phyloP scores from a whole-genome alignment of 495 filamentous ascomycete species.

The Hypoxylon perforatum region DNA sequence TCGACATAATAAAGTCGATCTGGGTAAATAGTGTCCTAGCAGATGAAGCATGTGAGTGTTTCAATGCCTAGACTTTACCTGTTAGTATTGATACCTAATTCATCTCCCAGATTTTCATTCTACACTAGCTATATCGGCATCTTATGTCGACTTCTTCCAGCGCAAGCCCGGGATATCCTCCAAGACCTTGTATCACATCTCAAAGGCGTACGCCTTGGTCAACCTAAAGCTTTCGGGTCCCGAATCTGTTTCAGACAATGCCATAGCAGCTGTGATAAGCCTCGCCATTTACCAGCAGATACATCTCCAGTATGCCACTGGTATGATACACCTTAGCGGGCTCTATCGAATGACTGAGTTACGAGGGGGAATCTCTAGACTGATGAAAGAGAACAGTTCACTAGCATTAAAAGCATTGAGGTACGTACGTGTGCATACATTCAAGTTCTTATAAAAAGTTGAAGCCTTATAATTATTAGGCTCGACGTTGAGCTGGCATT shows the following conservation, averaged over 20 bases:
- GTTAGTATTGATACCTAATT: background rate
- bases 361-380: constrained; percentile 40
- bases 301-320: constrained; percentile 35
- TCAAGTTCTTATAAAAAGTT: background rate
- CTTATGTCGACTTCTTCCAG: constrained; percentile 22
- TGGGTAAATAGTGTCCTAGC: constrained; percentile 38
- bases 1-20: constrained; percentile 19
- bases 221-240: constrained; percentile 36
- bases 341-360: constrained; percentile 40
- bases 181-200: constrained; percentile 31
- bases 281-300: constrained; percentile 41
- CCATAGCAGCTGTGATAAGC: constrained; percentile 39
- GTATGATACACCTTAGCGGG: constrained; percentile 42
- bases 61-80: background rate
- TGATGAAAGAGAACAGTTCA: constrained; percentile 14
- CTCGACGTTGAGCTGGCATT: constrained; percentile 7
- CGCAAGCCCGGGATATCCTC: constrained; percentile 24
- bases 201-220: constrained; percentile 29
- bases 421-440: background rate
- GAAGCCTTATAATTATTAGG: constrained; percentile 3
- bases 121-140: constrained; percentile 35
- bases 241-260: constrained; percentile 26
- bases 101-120: constrained; percentile 38
- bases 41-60: constrained; percentile 45
- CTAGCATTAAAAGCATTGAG: constrained; percentile 10